phyloP scores from a whole-genome alignment of 2,329 filamentous ascomycete genomes.

The Aspergillus fumigatiaffinis region DNA sequence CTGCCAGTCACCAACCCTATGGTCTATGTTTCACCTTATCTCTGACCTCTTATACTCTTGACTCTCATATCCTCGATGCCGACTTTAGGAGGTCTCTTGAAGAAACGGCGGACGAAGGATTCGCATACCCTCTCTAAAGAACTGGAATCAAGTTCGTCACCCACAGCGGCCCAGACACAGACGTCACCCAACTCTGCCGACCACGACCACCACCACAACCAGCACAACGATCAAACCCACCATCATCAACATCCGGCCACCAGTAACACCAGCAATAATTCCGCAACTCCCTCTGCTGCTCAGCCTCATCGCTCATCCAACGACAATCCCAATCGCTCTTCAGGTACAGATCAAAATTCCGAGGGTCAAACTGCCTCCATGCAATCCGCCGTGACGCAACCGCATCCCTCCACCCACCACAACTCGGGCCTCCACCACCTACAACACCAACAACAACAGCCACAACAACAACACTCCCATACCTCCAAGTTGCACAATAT shows the following conservation, averaged over 20 bases:
- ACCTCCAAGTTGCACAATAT: constrained; percentile 78
- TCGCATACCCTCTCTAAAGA: constrained; percentile 55
- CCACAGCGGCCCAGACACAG: constrained; percentile 59
- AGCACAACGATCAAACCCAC: constrained; percentile 23
- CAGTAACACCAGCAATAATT: constrained; percentile 23
- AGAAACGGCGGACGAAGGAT: constrained; percentile 98
- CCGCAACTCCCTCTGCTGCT: constrained; percentile 14
- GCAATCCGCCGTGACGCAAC: constrained; percentile 35
- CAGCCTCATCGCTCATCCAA: constrained; percentile 14
- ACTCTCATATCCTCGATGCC: constrained; percentile 62
- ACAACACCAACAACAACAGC: not conserved
- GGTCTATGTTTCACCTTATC: constrained; percentile 10
- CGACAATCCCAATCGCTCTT: constrained; percentile 12
- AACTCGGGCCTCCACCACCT: constrained; percentile 38
- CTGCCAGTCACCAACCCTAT: constrained; percentile 27
- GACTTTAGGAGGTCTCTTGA: constrained; percentile 82
- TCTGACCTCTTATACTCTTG: constrained; percentile 14
- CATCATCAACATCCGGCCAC: constrained; percentile 23
- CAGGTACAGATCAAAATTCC: constrained; percentile 16
- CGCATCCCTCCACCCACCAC: constrained; percentile 28
- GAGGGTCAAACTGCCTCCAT: constrained; percentile 31
- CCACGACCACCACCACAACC: constrained; percentile 23
- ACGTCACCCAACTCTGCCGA: constrained; percentile 50
- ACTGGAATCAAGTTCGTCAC: constrained; percentile 63
- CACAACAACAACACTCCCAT: constrained; percentile 52